These are phyloP conservation scores for Boletus rubropictus DNA, from an alignment of 768 basidiomycete genomes.

Conservation along the genomic window DNA sequence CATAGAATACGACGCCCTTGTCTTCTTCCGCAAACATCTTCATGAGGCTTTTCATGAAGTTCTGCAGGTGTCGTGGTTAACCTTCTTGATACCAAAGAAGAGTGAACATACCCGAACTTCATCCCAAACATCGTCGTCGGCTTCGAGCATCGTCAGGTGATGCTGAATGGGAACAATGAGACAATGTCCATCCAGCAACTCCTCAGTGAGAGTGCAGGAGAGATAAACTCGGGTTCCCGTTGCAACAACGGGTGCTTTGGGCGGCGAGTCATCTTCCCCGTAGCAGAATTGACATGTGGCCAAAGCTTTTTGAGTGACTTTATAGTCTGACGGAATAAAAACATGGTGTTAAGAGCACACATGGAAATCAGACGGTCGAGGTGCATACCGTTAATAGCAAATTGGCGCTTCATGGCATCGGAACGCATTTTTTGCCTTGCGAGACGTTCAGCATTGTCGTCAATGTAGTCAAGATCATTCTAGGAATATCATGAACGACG, in stretches of 20 bases:
- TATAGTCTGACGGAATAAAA: conserved; percentile 62
- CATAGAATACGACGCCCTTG: conserved; percentile 92
- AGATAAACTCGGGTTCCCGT: conserved; percentile 89
- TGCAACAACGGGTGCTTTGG: conserved; percentile 82
- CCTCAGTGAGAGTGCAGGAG: conserved; percentile 82
- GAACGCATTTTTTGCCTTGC: conserved; percentile 93
- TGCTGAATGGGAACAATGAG: conserved; percentile 96
- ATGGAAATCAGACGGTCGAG: neutral
- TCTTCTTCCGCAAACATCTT: conserved; percentile 90
- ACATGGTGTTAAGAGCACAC: neutral
- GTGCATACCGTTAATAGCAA: conserved; percentile 85
- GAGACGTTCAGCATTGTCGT: conserved; percentile 92
- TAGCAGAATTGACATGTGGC: conserved; percentile 85
- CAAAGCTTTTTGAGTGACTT: conserved; percentile 85
- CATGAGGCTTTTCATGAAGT: conserved; percentile 91
- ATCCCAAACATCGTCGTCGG: conserved; percentile 97
- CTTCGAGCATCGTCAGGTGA: conserved; percentile 84
- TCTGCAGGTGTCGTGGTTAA: conserved; percentile 33
- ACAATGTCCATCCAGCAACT: conserved; percentile 88
- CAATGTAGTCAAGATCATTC: conserved; percentile 91
- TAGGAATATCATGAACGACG: conserved; percentile 23
- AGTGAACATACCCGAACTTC: conserved; percentile 70
- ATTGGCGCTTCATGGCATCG: conserved; percentile 94
- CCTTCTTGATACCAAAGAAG: neutral
- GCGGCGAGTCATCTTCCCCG: conserved; percentile 85